These are phyloP conservation scores for Beauveria sp. DNA, from an alignment of 2,329 filamentous ascomycete species.

Conservation along the genomic window DNA sequence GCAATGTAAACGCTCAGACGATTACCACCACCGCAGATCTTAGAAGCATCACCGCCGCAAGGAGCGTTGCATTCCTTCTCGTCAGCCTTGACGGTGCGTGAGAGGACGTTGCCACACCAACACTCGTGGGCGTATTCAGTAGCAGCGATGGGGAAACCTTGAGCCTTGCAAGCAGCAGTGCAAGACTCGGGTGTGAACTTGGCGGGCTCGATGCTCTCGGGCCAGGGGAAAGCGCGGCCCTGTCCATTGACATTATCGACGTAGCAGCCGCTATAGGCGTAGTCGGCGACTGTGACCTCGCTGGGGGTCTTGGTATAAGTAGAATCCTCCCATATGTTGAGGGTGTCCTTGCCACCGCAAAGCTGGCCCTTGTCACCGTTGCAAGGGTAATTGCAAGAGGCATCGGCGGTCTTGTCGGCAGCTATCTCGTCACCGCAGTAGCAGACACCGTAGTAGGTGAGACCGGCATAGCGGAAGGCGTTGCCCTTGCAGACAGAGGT, in stretches of 20 bases:
- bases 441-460: constrained; percentile 45
- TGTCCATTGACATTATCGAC: constrained; percentile 31
- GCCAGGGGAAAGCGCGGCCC: constrained; percentile 39
- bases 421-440: constrained; percentile 45
- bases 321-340: constrained; percentile 42
- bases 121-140: constrained; percentile 40
- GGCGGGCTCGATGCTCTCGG: constrained; percentile 27
- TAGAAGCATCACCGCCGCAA: constrained; percentile 39
- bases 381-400: constrained; percentile 51
- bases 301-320: constrained; percentile 37
- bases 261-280: constrained; percentile 56
- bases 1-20: constrained; percentile 40
- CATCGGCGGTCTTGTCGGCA: constrained; percentile 42
- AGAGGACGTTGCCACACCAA: constrained; percentile 46
- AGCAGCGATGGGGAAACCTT: constrained; percentile 41
- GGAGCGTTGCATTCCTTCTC: constrained; percentile 38
- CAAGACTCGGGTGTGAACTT: constrained; percentile 36
- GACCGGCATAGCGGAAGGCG: constrained; percentile 42
- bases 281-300: constrained; percentile 41
- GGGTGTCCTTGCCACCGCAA: constrained; percentile 39
- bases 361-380: constrained; percentile 35
- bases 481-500: constrained; percentile 44
- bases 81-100: constrained; percentile 33
- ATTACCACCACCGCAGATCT: constrained; percentile 36
- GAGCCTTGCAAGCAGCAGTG: constrained; percentile 32